These are phyloP conservation scores for Phalaenopsis aphrodite DNA, from an alignment of 106 monocot species.

Conservation along the genomic window DNA sequence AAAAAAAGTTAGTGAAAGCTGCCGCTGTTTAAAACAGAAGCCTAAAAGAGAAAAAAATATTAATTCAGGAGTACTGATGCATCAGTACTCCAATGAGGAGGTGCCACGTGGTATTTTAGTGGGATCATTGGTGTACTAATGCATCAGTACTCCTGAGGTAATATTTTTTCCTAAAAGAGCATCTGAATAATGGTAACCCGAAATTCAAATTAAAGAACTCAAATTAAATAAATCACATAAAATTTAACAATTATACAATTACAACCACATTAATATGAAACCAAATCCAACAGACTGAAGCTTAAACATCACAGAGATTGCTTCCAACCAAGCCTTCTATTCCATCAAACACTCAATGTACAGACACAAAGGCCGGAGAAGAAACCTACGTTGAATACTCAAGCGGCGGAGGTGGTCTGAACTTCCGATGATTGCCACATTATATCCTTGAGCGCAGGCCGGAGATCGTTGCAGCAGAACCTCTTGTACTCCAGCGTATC, in stretches of 20 bases:
- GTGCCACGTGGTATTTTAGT: too few relatives aligned
- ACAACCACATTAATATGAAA: background rate
- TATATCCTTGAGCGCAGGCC: conserved; percentile 64
- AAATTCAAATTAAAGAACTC: conserved; percentile 2
- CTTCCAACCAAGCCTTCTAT: background rate
- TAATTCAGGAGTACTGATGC: too few relatives aligned
- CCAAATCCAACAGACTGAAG: background rate
- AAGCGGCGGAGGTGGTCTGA: conserved; percentile 1
- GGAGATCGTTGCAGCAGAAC: conserved; percentile 58
- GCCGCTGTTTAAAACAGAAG: too few relatives aligned
- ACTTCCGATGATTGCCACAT: conserved; percentile 34
- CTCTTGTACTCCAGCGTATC: conserved; percentile 41
- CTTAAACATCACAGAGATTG: background rate
- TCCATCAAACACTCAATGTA: conserved; percentile 4
- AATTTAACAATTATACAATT: background rate
- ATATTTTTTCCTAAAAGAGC: too few relatives aligned
- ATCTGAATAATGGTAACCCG: background rate
- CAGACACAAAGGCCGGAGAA: background rate
- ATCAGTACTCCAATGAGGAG: too few relatives aligned
- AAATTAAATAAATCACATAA: background rate
- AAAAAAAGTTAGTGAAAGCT: too few relatives aligned
- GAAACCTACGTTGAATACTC: background rate
- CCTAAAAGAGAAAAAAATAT: too few relatives aligned
- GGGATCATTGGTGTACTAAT: too few relatives aligned
- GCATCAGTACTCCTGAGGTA: too few relatives aligned